Evolutionary conservation across 2,329 filamentous ascomycete species (phyloP).

Genomic region (Geoglossum cookeanum): DNA sequence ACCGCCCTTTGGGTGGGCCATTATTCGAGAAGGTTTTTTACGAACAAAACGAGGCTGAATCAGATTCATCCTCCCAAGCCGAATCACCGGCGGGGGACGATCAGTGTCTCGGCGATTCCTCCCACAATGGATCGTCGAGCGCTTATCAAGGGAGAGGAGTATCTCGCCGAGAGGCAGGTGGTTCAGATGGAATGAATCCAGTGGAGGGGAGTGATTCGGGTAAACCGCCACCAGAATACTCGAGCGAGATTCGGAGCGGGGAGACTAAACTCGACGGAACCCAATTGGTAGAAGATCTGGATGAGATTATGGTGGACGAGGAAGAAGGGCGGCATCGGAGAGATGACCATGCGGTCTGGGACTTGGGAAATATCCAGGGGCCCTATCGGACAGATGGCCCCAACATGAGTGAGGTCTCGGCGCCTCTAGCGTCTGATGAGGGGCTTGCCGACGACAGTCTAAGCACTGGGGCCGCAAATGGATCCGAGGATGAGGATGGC

Average conservation of each 20-base stretch:
- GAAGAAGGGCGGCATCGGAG: conserved; percentile 6
- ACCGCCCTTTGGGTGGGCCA: conserved; percentile 57
- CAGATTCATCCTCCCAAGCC: conserved; percentile 22
- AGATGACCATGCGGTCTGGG: conserved; percentile 4
- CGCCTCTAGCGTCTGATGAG: conserved; percentile 12
- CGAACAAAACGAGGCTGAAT: conserved; percentile 34
- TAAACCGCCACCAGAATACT: conserved; percentile 4
- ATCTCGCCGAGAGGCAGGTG: conserved; percentile 46
- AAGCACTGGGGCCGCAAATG: conserved; percentile 22
- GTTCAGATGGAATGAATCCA: conserved; percentile 28
- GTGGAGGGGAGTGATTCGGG: conserved; percentile 13
- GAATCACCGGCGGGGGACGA: conserved; percentile 55
- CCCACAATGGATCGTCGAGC: conserved; percentile 82
- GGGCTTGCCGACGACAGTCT: conserved; percentile 20
- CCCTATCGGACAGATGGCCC: conserved; percentile 11
- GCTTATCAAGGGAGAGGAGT: conserved; percentile 60
- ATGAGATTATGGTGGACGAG: conserved; percentile 3
- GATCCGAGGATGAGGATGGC: conserved; percentile 12
- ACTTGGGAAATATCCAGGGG: conserved; percentile 10
- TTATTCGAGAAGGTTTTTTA: conserved; percentile 53
- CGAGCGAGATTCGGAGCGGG: conserved; percentile 9
- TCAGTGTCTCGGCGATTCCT: conserved; percentile 72
- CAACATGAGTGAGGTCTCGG: conserved; percentile 1
- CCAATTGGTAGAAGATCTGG: not conserved
- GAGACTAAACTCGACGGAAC: conserved; percentile 6